Percentiles rank a stretch among this genome's conserved stretches.
Conservation (phyloP, 345 rosid species). For the Gossypium thurberi region DNA sequence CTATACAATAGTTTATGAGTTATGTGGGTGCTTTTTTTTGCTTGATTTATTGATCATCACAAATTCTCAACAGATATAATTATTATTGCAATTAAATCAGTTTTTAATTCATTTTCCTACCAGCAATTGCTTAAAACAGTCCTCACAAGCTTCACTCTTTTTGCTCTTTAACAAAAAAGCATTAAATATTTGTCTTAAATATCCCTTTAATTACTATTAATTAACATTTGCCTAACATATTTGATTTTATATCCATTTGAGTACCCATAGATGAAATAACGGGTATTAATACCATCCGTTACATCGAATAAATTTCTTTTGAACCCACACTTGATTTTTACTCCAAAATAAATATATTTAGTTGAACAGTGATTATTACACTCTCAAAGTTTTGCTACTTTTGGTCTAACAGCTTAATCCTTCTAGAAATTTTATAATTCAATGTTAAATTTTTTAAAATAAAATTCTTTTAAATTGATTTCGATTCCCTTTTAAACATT, state of each 20-base stretch:
- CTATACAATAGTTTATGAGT: not conserved
- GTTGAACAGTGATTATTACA: too few species aligned
- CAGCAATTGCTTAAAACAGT: not conserved
- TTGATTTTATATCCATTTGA: not conserved
- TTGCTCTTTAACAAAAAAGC: not conserved
- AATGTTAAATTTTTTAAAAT: too few species aligned
- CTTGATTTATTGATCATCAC: not conserved
- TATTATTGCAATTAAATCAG: not conserved
- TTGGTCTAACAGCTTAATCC: too few species aligned
- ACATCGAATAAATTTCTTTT: not conserved
- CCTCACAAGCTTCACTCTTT: too few species aligned
- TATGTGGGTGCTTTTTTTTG: not conserved
- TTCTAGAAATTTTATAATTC: too few species aligned
- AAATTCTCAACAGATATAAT: conserved; percentile 2
- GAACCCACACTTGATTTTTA: not conserved
- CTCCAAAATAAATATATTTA: not conserved
- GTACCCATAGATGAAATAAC: not conserved
- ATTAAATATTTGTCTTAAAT: not conserved
- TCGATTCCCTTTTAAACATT: too few species aligned
- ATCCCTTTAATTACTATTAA: not conserved
- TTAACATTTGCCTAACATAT: not conserved
- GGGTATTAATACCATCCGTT: not conserved
- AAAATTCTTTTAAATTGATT: too few species aligned
- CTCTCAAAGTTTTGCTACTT: too few species aligned
- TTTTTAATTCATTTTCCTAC: not conserved